These are phyloP conservation scores for Penicillium salamii DNA, from an alignment of 495 filamentous ascomycete species.

Conservation along the genomic window DNA sequence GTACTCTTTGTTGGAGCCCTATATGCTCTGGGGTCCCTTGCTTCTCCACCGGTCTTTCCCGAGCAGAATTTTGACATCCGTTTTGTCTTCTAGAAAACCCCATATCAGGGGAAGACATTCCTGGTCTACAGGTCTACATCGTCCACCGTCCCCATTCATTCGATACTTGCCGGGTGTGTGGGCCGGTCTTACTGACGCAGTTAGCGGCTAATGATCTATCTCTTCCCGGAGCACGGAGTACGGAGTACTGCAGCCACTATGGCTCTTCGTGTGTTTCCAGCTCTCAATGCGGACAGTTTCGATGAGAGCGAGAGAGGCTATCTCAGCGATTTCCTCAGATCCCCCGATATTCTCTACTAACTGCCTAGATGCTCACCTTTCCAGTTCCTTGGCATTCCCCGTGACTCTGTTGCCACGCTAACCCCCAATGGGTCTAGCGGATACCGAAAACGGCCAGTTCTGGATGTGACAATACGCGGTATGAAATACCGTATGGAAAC, in stretches of 20 bases:
- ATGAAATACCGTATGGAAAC: too few relatives aligned
- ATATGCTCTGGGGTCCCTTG: not conserved
- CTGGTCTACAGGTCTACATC: not conserved
- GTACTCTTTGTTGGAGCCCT: too few relatives aligned
- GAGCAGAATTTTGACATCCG: not conserved
- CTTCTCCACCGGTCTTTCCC: not conserved
- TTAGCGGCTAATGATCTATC: not conserved
- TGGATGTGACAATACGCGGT: slow-evolving; percentile 4
- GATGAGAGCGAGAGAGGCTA: too few relatives aligned
- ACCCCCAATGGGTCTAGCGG: slow-evolving; percentile 11
- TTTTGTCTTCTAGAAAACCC: not conserved
- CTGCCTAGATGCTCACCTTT: not conserved
- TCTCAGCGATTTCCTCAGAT: too few relatives aligned
- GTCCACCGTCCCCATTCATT: too few relatives aligned
- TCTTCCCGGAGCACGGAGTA: too few relatives aligned
- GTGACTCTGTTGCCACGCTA: slow-evolving; percentile 23
- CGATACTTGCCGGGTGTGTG: too few relatives aligned
- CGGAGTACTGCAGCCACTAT: too few relatives aligned
- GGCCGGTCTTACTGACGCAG: not conserved
- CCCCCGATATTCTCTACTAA: too few relatives aligned
- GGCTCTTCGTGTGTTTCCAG: too few relatives aligned
- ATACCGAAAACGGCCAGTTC: slow-evolving; percentile 1
- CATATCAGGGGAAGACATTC: not conserved
- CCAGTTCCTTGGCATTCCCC: slow-evolving; percentile 5
- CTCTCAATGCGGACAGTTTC: too few relatives aligned